A percentile compares a stretch with the other conserved stretches of the same genome.
Evolutionary conservation across 768 basidiomycete genomes (phyloP).

Genomic region (Cytidiella melzeri): DNA sequence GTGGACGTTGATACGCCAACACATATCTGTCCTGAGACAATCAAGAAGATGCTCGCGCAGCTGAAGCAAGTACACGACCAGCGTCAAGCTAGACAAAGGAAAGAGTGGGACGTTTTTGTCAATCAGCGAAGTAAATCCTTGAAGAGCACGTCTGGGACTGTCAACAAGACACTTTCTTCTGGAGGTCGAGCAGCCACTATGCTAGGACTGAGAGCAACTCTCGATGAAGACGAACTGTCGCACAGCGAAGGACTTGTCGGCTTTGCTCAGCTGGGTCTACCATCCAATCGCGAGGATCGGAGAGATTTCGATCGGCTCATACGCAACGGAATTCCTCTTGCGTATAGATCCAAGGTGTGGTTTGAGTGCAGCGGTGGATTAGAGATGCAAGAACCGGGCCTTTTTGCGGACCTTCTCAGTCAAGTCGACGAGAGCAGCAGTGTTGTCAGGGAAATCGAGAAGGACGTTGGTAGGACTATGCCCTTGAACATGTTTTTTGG

Average conservation of each 20-base stretch:
- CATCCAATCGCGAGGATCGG: slow-evolving; percentile 63
- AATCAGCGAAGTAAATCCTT: slow-evolving; percentile 53
- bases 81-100: slow-evolving; percentile 59
- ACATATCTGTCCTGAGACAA: slow-evolving; percentile 70
- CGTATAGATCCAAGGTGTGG: slow-evolving; percentile 86
- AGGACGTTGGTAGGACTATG: slow-evolving; percentile 90
- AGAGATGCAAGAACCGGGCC: slow-evolving; percentile 88
- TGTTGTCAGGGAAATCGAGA: slow-evolving; percentile 83
- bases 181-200: slow-evolving; percentile 51
- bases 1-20: slow-evolving; percentile 59
- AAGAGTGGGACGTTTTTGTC: slow-evolving; percentile 88
- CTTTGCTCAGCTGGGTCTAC: slow-evolving; percentile 81
- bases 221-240: slow-evolving; percentile 66
- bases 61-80: slow-evolving; percentile 80
- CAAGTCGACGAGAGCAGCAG: slow-evolving; percentile 33
- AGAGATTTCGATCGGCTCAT: slow-evolving; percentile 76
- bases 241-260: slow-evolving; percentile 87
- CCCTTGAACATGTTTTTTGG: slow-evolving; percentile 96
- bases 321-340: slow-evolving; percentile 82
- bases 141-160: slow-evolving; percentile 19
- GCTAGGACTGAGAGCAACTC: slow-evolving; percentile 57
- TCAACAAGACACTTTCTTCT: slow-evolving; percentile 10
- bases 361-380: slow-evolving; percentile 89
- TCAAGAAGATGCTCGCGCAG: slow-evolving; percentile 66
- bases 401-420: slow-evolving; percentile 78